Percentiles rank a stretch among this genome's conserved stretches.
phyloP scores from a whole-genome alignment of 345 rosid genomes.

The Trapa incisa region DNA sequence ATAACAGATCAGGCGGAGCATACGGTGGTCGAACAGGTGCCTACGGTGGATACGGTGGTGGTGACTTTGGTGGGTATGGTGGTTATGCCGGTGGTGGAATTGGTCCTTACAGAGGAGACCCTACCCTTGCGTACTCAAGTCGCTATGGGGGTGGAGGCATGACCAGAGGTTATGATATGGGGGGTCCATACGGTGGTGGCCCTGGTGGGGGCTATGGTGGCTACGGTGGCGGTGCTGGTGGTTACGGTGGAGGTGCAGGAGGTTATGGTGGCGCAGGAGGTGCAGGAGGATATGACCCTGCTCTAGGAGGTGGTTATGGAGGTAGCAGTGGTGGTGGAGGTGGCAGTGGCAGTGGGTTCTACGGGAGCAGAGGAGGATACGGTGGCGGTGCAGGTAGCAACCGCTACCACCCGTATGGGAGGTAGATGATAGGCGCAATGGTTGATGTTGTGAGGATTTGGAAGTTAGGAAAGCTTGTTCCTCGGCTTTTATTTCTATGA shows the following conservation, averaged over 20 bases:
- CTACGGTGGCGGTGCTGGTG: constrained; percentile 9
- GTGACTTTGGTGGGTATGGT: constrained; percentile 9
- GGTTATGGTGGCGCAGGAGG: constrained; percentile 6
- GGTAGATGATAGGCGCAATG: constrained; percentile 12
- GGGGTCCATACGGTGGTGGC: constrained; percentile 10
- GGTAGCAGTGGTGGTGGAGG: constrained; percentile 20
- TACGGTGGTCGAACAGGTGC: constrained; percentile 17
- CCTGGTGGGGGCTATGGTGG: constrained; percentile 10
- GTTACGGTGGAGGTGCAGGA: constrained; percentile 9
- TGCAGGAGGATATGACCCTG: constrained; percentile 3
- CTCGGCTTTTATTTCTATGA: background rate
- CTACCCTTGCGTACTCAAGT: constrained; percentile 7
- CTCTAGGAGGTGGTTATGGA: constrained; percentile 22
- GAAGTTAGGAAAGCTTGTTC: background rate
- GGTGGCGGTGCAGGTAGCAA: constrained; percentile 38
- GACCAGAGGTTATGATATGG: constrained; percentile 7
- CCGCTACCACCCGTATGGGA: constrained; percentile 59
- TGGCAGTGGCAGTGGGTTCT: constrained; percentile 13
- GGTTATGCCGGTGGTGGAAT: constrained; percentile 5
- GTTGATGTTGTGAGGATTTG: background rate
- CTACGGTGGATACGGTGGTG: constrained; percentile 13
- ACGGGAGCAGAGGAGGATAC: constrained; percentile 33
- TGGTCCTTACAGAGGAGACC: constrained; percentile 10
- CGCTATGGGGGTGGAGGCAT: constrained; percentile 3
- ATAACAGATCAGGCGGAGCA: constrained; percentile 18